Conservation (phyloP, 257 asterid species). For the Lavandula angustifolia region DNA sequence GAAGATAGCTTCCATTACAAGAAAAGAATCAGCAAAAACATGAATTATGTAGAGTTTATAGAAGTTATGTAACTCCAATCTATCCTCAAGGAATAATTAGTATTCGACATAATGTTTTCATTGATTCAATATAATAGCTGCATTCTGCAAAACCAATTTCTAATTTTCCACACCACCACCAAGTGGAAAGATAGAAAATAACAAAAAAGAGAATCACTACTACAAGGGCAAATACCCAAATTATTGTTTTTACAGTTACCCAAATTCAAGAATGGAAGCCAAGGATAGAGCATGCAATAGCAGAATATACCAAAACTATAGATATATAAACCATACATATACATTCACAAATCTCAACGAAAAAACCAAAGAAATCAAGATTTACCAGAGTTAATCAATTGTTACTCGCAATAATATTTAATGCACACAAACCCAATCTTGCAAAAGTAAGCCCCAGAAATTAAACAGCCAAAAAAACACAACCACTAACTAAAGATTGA, state of each 20-base stretch:
- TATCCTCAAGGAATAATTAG: background rate
- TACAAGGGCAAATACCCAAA: background rate
- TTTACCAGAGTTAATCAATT: background rate
- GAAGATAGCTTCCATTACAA: conserved; percentile 34
- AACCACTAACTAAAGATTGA: conserved; percentile 9
- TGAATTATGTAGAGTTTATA: background rate
- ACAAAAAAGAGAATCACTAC: background rate
- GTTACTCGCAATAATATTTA: conserved; percentile 8
- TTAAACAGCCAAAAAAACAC: background rate
- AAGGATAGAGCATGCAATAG: background rate
- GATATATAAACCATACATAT: background rate
- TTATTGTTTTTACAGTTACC: background rate
- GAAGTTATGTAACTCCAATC: conserved; percentile 3
- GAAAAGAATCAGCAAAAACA: conserved; percentile 25
- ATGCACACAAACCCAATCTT: conserved; percentile 1
- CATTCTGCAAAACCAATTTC: conserved; percentile 2
- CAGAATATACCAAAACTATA: conserved; percentile 5
- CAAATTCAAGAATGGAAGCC: background rate
- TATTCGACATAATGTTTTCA: background rate
- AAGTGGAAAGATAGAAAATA: background rate
- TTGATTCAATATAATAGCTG: background rate
- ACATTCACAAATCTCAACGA: conserved; percentile 3
- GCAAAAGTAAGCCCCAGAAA: conserved; percentile 1
- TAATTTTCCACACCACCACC: background rate
- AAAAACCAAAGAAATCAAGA: background rate